A percentile compares a stretch with the other conserved stretches of the same genome.
Conservation (phyloP, 345 rosid genomes). For the Boechera retrofracta region DNA sequence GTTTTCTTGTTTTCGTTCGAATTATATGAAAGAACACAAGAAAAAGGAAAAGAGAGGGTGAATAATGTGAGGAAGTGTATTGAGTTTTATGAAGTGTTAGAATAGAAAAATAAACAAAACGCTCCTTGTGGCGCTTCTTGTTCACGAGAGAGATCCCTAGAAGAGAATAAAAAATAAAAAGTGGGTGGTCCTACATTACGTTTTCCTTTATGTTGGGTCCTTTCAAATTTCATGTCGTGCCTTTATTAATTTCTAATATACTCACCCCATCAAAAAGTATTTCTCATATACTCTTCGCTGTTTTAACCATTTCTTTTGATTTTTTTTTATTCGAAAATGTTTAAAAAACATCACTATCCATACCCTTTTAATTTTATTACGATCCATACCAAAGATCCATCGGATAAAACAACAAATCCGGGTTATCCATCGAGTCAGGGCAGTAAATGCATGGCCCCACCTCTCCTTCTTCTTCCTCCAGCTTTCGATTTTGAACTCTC, state of each 20-base stretch:
- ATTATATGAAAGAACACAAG: neutral
- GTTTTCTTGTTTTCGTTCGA: neutral
- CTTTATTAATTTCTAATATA: neutral
- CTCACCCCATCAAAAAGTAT: too few relatives aligned
- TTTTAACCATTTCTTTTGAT: too few relatives aligned
- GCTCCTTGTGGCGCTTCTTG: constrained; percentile 42
- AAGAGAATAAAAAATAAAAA: neutral
- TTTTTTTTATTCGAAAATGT: too few relatives aligned
- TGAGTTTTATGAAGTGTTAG: neutral
- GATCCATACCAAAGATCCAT: too few relatives aligned
- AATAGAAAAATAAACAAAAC: constrained; percentile 28
- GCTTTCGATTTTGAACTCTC: too few relatives aligned
- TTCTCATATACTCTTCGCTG: too few relatives aligned
- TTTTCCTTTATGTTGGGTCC: constrained; percentile 33
- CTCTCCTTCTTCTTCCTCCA: too few relatives aligned
- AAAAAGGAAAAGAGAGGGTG: neutral
- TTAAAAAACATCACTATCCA: too few relatives aligned
- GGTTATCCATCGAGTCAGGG: too few relatives aligned
- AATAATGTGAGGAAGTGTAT: constrained; percentile 29
- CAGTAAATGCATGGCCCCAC: too few relatives aligned
- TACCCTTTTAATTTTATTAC: too few relatives aligned
- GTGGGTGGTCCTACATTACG: constrained; percentile 29
- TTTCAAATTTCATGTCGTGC: constrained; percentile 35
- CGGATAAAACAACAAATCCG: too few relatives aligned
- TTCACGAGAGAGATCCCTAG: constrained; percentile 25